phyloP scores from a whole-genome alignment of 148 eudicot genomes.

The Chenopodium suecicum region DNA sequence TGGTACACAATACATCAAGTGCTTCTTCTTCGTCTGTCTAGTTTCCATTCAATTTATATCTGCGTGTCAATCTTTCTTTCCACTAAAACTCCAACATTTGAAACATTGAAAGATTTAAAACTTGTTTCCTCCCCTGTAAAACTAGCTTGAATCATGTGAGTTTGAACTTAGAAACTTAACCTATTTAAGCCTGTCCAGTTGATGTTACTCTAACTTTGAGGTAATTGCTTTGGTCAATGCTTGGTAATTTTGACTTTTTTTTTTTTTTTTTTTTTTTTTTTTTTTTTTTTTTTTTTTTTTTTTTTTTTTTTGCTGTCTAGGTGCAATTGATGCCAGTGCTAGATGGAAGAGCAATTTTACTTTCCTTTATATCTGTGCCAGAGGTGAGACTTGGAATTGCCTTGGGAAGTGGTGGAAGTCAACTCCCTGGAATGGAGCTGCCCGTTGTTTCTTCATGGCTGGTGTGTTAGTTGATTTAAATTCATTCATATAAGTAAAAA shows the following conservation, averaged over 20 bases:
- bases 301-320: constrained; percentile 35
- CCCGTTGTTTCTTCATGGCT: constrained; percentile 98
- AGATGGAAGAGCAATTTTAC: constrained; percentile 77
- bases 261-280: neutral
- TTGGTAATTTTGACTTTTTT: constrained; percentile 4
- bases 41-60: too few relatives aligned
- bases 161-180: neutral
- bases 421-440: constrained; percentile 91
- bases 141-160: neutral
- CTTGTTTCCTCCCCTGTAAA: too few relatives aligned
- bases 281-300: neutral
- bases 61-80: too few relatives aligned
- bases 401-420: constrained; percentile 89
- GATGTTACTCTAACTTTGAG: neutral
- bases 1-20: too few relatives aligned
- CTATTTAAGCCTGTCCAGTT: neutral
- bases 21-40: too few relatives aligned
- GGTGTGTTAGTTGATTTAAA: constrained; percentile 41
- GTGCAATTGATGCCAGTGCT: constrained; percentile 80
- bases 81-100: too few relatives aligned
- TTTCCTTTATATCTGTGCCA: constrained; percentile 81
- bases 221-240: neutral
- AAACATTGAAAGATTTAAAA: too few relatives aligned
- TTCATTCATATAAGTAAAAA: neutral
- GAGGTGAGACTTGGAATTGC: constrained; percentile 89